Evolutionary conservation across 2,329 filamentous ascomycete species (phyloP).

Genomic region (Magnaporthiopsis poae): DNA sequence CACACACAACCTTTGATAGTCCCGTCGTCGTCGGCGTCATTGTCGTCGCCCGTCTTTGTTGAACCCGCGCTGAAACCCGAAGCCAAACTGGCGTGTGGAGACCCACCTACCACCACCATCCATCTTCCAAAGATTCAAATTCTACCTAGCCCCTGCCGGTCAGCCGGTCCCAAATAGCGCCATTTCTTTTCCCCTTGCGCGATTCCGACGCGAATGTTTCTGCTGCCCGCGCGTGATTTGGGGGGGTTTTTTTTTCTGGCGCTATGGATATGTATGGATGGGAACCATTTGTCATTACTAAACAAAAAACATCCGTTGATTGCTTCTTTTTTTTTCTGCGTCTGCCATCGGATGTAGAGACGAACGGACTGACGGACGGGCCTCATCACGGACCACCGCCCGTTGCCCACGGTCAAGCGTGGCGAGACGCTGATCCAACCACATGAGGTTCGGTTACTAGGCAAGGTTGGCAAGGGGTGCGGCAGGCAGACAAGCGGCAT

Average conservation of each 20-base stretch:
- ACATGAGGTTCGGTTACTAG: not conserved
- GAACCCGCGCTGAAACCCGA: too few species aligned
- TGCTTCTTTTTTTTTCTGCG: too few species aligned
- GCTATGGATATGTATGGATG: not conserved
- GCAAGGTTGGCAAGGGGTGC: not conserved
- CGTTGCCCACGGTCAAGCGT: not conserved
- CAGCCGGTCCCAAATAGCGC: not conserved
- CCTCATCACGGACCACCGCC: not conserved
- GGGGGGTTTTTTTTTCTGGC: not conserved
- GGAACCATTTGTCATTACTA: not conserved
- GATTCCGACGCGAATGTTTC: not conserved
- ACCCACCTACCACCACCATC: too few species aligned
- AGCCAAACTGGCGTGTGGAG: too few species aligned
- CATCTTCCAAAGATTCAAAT: too few species aligned
- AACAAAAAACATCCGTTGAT: not conserved
- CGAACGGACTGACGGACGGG: too few species aligned
- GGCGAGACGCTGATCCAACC: not conserved
- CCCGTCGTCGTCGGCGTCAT: too few species aligned
- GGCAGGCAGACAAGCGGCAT: not conserved
- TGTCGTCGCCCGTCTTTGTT: too few species aligned
- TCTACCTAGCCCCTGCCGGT: not conserved
- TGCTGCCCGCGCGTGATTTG: not conserved
- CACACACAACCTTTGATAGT: too few species aligned
- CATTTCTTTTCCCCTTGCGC: not conserved
- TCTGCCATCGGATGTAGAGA: too few species aligned